Conservation (phyloP, 257 asterid genomes). For the Nicotiana obtusifolia region DNA sequence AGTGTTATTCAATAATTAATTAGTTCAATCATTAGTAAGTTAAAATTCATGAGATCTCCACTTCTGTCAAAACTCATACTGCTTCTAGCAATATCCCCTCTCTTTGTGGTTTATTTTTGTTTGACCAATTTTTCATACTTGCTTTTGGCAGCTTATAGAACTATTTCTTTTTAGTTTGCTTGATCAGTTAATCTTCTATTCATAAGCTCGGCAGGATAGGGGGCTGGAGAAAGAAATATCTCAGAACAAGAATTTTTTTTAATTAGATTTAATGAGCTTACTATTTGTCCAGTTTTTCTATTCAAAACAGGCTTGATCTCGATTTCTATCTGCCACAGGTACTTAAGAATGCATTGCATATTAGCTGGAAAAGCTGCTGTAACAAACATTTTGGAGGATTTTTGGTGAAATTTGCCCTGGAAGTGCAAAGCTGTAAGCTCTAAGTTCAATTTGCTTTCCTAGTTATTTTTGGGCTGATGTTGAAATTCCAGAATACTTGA, state of each 20-base stretch:
- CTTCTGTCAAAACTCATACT: not conserved
- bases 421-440: slow-evolving; percentile 16
- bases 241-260: not conserved
- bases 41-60: not conserved
- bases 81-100: not conserved
- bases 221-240: not conserved
- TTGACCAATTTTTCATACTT: not conserved
- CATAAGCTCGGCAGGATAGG: not conserved
- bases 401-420: not conserved
- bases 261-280: not conserved
- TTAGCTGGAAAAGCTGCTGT: slow-evolving; percentile 7
- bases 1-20: not conserved
- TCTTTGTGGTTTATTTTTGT: not conserved
- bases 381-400: not conserved
- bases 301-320: not conserved
- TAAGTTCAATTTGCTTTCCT: not conserved
- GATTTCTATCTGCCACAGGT: slow-evolving; percentile 14
- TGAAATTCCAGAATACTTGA: not conserved
- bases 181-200: not conserved
- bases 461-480: not conserved
- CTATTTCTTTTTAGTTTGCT: not conserved
- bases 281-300: not conserved
- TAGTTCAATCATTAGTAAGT: not conserved
- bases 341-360: slow-evolving; percentile 10
- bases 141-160: not conserved